phyloP scores from a whole-genome alignment of 257 asterid genomes.

The Orobanche coerulescens region DNA sequence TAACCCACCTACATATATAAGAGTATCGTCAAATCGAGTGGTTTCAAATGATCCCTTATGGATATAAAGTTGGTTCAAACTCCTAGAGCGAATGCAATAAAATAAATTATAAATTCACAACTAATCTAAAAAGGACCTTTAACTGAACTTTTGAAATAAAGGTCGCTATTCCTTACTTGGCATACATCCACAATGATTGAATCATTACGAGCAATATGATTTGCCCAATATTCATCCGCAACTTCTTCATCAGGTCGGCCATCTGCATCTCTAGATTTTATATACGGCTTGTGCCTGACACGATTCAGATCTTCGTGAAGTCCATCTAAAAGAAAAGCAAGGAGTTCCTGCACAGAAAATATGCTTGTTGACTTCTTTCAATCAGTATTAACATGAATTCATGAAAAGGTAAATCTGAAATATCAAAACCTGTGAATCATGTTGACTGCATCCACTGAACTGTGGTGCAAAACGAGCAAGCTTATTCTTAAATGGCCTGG shows the following conservation, averaged over 20 bases:
- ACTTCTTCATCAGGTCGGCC: constrained; percentile 96
- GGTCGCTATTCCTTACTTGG: constrained; percentile 54
- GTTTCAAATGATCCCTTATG: constrained; percentile 5
- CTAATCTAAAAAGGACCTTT: not conserved
- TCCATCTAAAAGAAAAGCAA: constrained; percentile 96
- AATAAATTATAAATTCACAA: not conserved
- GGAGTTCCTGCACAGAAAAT: constrained; percentile 69
- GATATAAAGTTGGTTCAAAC: constrained; percentile 5
- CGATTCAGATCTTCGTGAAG: constrained; percentile 99
- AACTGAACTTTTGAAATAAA: constrained; percentile 3
- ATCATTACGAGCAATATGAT: constrained; percentile 98
- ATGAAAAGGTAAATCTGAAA: not conserved
- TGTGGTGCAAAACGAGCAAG: constrained; percentile 99
- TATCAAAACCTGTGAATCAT: constrained; percentile 87
- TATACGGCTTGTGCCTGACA: constrained; percentile 90
- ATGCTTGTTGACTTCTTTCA: constrained; percentile 17
- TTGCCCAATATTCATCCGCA: constrained; percentile 99
- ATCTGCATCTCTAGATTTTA: constrained; percentile 92
- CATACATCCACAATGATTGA: constrained; percentile 98
- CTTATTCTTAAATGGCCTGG: constrained; percentile 85
- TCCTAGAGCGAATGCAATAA: constrained; percentile 12
- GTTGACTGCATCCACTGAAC: constrained; percentile 96
- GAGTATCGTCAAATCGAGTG: constrained; percentile 14
- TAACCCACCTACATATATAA: not conserved
- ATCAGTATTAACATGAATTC: constrained; percentile 17